Base-by-base conservation (phyloP, 495 filamentous ascomycete species). In the Tuber brumale region DNA sequence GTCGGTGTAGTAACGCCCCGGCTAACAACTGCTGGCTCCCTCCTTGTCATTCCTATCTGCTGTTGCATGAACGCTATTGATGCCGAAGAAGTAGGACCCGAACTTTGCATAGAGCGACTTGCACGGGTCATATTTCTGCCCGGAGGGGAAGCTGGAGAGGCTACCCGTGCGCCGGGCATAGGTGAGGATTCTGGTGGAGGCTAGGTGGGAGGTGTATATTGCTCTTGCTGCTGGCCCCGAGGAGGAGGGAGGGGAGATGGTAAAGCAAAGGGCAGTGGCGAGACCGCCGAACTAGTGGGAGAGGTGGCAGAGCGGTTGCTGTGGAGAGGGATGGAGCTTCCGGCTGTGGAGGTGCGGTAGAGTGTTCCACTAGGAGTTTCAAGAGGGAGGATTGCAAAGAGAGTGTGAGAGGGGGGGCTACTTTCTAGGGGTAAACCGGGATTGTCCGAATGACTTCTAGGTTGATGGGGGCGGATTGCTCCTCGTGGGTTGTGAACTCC, bases 141-240 rank as follows among this genome's bases (percentile, higher is more conserved):
- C 92, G 78, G 93, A 93, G 19, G 85, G 86, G 51, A 90, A 79
- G 41, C 79, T 78, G 14, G 10, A n/a, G 8, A 84, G 42, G 21
- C 82, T 74, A 0, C 90, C 91, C 0, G 85, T 85, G 69, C 84
- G 85, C 57, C 87, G 85, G 41, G 89, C 87, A 27, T 87, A 72
- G 57, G 90, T 86, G 9, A 90, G 83, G 43, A 89, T 76, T 14
- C 85, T 81, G 71, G 92, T 88, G 21, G 86, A 86, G 31, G 89
- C 87, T 48, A 86, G 86, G 10, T 91, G 88, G 19, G 91, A 93
- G 66, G 90, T 91, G 82, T 93, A 93, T 16, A 86, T 83, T 14
- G 93, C 88, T 42, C 83, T 83, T 6, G 83, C 57, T 18, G n/a
- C 57, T 66, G 27, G 3, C 57, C n/a, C n/a, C 12, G n/a, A 31